Evolutionary conservation across 805 yeast species (phyloP), one percentile per base, ranked within the genome.

Genomic region (Wickerhamomyces pijperi): DNA sequence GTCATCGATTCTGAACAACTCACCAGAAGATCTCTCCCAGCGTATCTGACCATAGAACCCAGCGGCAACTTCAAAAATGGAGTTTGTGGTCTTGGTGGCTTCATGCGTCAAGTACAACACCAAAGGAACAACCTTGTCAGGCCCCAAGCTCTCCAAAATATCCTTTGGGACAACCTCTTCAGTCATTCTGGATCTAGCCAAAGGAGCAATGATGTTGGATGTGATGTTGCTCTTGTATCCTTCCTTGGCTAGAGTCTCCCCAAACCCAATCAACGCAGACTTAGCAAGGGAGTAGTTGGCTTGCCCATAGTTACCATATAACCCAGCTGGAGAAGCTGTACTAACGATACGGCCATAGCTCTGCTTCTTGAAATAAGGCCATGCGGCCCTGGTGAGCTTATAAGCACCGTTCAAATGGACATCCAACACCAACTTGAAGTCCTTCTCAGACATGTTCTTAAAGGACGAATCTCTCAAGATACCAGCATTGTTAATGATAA

Each of bases 301-400:
- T 65, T 90, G 98, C 37, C 98, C 98, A 63, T 88, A 90, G 64
- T 87, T 87, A 45, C 98, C 98, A 59, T 82, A 90, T 47, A 90
- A 70, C 18, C 98, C 98, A 28, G 97, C 97, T 4, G 97, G 96
- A 4, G 96, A 87, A 20, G 95, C 78, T n/a, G 97, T 88, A 71
- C 86, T 88, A 52, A 90, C 63, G 50, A 90, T 72, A 51, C 97
- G 73, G 47, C 98, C 98, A 55, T 69, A 90, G 44, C 76, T 74
- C 61, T 92, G 97, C 47, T 82, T 64, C 57, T 76, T 76, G 68
- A 90, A 75, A 56, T 82, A 70, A 8, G 90, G 87, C 97, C 97
- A 90, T 32, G 96, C 95, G 18, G 94, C 88, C 50, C 73, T 72
- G 35, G 95, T 78, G 39, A 84, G 76, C 64, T 76, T 78, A 64